Evolutionary conservation across 257 asterid genomes (phyloP).

Genomic region (Jacaranda copaia): DNA sequence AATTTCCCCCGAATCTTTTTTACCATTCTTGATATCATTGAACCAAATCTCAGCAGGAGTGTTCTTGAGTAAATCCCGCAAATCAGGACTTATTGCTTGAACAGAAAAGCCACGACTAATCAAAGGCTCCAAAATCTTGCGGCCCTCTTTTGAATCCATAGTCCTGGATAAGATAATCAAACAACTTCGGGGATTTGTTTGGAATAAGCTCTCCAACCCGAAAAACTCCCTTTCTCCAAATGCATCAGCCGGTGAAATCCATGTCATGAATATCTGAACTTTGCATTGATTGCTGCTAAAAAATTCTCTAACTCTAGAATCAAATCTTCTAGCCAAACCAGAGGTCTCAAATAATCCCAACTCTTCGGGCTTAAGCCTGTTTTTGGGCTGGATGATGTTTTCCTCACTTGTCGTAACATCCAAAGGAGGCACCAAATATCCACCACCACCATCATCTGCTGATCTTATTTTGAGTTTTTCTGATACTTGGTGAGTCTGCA

Average conservation of each 20-base stretch:
- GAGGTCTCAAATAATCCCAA: conserved; percentile 23
- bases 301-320: conserved; percentile 38
- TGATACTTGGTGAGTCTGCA: conserved; percentile 36
- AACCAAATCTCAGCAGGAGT: conserved; percentile 70
- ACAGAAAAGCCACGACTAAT: conserved; percentile 49
- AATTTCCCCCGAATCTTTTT: conserved; percentile 57
- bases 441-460: neutral
- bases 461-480: conserved; percentile 34
- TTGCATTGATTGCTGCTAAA: conserved; percentile 39
- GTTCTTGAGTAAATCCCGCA: conserved; percentile 43
- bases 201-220: conserved; percentile 60
- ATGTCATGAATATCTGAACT: conserved; percentile 63
- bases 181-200: conserved; percentile 57
- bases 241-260: conserved; percentile 44
- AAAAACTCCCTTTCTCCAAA: conserved; percentile 56
- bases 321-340: conserved; percentile 28
- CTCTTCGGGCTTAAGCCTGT: conserved; percentile 33
- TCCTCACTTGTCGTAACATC: neutral
- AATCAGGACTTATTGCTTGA: conserved; percentile 51
- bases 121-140: conserved; percentile 49
- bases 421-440: neutral
- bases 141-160: conserved; percentile 61
- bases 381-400: neutral
- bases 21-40: conserved; percentile 53
- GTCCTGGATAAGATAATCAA: conserved; percentile 60